A percentile compares a stretch with the other conserved stretches of the same genome.
Conservation (phyloP, 108 stramenopile species). For the Nitzschia inconspicua region DNA sequence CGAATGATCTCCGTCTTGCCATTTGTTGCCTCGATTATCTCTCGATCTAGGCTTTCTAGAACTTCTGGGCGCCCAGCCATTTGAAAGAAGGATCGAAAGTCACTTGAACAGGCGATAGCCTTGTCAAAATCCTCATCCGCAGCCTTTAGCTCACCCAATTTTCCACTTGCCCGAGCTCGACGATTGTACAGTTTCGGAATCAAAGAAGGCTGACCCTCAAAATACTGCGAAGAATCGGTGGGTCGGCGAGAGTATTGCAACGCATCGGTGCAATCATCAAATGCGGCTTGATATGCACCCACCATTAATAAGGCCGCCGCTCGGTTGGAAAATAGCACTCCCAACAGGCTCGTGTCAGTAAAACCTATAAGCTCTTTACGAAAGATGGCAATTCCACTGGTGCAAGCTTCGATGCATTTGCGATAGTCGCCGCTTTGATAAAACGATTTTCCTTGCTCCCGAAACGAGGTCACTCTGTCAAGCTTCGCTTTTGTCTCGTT, state of each 20-base stretch:
- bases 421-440: slow-evolving; percentile 56
- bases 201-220: slow-evolving; percentile 28
- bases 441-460: slow-evolving; percentile 50
- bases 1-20: slow-evolving; percentile 51
- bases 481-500: not conserved
- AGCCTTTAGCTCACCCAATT: slow-evolving; percentile 53
- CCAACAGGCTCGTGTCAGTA: slow-evolving; percentile 37
- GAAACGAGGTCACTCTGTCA: slow-evolving; percentile 31
- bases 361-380: slow-evolving; percentile 9
- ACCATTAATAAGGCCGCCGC: slow-evolving; percentile 78
- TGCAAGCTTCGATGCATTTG: slow-evolving; percentile 49
- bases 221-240: not conserved
- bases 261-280: slow-evolving; percentile 56
- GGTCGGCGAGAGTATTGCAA: slow-evolving; percentile 12
- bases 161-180: slow-evolving; percentile 58
- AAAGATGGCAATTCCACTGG: slow-evolving; percentile 49
- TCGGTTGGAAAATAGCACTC: slow-evolving; percentile 72
- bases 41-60: slow-evolving; percentile 48
- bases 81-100: not conserved
- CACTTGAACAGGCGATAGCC: slow-evolving; percentile 29
- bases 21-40: slow-evolving; percentile 56
- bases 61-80: not conserved
- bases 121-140: slow-evolving; percentile 51
- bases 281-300: slow-evolving; percentile 59
- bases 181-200: slow-evolving; percentile 53